phyloP scores from a whole-genome alignment of 768 basidiomycete genomes.

The Trichaptum fuscoviolaceum region DNA sequence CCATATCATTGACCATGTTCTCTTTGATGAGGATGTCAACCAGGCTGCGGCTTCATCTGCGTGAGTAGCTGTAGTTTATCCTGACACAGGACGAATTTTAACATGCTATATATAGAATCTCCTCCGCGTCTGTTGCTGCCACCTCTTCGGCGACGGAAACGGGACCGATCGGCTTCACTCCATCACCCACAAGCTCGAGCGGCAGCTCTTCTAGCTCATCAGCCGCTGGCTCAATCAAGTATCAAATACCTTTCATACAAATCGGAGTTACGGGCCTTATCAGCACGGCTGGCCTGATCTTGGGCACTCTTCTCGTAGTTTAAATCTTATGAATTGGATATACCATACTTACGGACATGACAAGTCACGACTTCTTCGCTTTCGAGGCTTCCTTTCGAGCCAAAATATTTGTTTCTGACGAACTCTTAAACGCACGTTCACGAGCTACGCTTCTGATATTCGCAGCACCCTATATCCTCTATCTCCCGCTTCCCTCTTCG shows the following conservation, averaged over 20 bases:
- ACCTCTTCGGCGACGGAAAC: conserved; percentile 33
- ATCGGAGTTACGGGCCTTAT: neutral
- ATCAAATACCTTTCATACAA: neutral
- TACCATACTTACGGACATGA: neutral
- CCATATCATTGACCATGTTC: conserved; percentile 53
- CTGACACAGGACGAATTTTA: neutral
- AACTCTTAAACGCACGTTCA: neutral
- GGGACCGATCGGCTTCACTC: conserved; percentile 32
- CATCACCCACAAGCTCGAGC: conserved; percentile 7
- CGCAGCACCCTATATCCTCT: neutral
- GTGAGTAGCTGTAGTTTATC: conserved; percentile 30
- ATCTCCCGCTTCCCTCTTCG: neutral
- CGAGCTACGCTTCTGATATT: neutral
- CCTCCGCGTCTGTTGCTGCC: conserved; percentile 47
- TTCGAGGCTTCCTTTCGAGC: neutral
- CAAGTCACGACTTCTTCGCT: neutral
- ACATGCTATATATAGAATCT: conserved; percentile 19
- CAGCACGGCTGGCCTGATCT: neutral
- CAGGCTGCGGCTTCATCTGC: conserved; percentile 43
- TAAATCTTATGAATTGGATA: neutral
- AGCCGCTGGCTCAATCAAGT: neutral
- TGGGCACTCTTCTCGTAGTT: neutral
- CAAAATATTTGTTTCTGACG: neutral
- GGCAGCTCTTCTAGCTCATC: neutral
- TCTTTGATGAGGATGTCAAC: conserved; percentile 41